Evolutionary conservation across 345 rosid species (phyloP).

Genomic region (Geranium brycei): DNA sequence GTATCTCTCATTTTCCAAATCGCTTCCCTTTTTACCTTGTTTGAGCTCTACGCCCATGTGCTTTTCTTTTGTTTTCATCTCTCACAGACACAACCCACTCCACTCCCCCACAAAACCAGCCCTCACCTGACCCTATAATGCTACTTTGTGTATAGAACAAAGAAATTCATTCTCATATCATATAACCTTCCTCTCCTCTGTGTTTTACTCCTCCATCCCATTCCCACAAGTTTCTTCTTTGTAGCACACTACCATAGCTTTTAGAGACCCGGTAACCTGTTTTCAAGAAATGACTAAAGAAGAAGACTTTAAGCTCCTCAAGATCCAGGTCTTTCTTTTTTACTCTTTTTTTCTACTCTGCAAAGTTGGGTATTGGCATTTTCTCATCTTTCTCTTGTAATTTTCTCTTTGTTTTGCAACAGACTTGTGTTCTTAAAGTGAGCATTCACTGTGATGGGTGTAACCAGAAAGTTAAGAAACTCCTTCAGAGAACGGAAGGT

Average conservation of each 20-base stretch:
- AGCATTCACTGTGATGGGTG: slow-evolving; percentile 81
- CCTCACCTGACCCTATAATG: too few relatives aligned
- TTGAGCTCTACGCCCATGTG: slow-evolving; percentile 8
- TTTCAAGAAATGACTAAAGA: slow-evolving; percentile 61
- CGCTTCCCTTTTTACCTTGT: neutral
- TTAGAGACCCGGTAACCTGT: neutral
- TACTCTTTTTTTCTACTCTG: too few relatives aligned
- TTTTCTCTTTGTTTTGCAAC: slow-evolving; percentile 5
- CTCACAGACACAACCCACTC: slow-evolving; percentile 7
- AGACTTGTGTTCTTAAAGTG: slow-evolving; percentile 69
- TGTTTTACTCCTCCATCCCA: too few relatives aligned
- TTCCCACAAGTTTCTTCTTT: too few relatives aligned
- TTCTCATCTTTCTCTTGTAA: slow-evolving; percentile 1
- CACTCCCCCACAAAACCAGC: too few relatives aligned
- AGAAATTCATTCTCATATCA: too few relatives aligned
- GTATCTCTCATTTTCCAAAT: too few relatives aligned
- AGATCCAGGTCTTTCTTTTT: slow-evolving; percentile 49
- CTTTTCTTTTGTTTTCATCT: too few relatives aligned
- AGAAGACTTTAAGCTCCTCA: slow-evolving; percentile 78
- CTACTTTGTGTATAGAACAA: too few relatives aligned
- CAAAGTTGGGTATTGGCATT: neutral
- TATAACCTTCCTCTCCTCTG: too few relatives aligned
- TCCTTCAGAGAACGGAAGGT: slow-evolving; percentile 83
- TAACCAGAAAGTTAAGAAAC: slow-evolving; percentile 71
- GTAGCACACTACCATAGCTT: too few relatives aligned